Percentiles rank a stretch among this genome's conserved stretches.
phyloP scores from a whole-genome alignment of 2,329 filamentous ascomycete genomes.

The Alternaria burnsii region DNA sequence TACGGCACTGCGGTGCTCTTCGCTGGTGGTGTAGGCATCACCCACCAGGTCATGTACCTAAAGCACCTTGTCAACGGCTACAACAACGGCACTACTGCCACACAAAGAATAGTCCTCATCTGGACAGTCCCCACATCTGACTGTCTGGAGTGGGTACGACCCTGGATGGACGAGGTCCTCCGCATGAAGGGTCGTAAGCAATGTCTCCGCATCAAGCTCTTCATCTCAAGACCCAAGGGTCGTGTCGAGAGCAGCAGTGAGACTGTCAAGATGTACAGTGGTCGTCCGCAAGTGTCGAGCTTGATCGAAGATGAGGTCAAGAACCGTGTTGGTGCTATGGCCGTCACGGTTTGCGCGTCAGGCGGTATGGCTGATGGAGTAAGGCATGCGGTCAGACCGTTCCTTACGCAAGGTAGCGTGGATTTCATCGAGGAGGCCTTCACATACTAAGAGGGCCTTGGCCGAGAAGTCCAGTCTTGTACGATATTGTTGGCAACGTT shows the following conservation, averaged over 20 bases:
- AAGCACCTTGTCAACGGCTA: slow-evolving; percentile 75
- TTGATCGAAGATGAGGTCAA: slow-evolving; percentile 66
- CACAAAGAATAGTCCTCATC: slow-evolving; percentile 75
- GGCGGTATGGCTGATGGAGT: slow-evolving; percentile 71
- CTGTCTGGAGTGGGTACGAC: slow-evolving; percentile 68
- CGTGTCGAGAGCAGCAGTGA: slow-evolving; percentile 66
- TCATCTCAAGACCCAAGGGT: slow-evolving; percentile 67
- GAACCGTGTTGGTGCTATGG: slow-evolving; percentile 65
- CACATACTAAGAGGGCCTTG: slow-evolving; percentile 60
- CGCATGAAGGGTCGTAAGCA: slow-evolving; percentile 66
- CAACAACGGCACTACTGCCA: slow-evolving; percentile 73
- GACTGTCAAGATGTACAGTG: slow-evolving; percentile 69
- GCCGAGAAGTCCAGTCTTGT: background rate
- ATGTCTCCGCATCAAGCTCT: slow-evolving; percentile 67
- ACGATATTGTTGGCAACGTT: slow-evolving; percentile 6
- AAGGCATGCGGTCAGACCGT: slow-evolving; percentile 61
- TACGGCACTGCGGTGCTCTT: slow-evolving; percentile 83
- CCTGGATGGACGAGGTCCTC: slow-evolving; percentile 72
- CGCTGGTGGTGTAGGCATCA: slow-evolving; percentile 82
- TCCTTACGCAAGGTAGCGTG: slow-evolving; percentile 62
- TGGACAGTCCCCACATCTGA: slow-evolving; percentile 82
- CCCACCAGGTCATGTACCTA: slow-evolving; percentile 79
- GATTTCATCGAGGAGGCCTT: slow-evolving; percentile 74
- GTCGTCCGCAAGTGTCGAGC: slow-evolving; percentile 64
- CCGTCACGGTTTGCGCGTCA: slow-evolving; percentile 70